Evolutionary conservation across 129 eudicot species (phyloP), one percentile per base, ranked within the genome.

Genomic region (Flaveria trinervia): DNA sequence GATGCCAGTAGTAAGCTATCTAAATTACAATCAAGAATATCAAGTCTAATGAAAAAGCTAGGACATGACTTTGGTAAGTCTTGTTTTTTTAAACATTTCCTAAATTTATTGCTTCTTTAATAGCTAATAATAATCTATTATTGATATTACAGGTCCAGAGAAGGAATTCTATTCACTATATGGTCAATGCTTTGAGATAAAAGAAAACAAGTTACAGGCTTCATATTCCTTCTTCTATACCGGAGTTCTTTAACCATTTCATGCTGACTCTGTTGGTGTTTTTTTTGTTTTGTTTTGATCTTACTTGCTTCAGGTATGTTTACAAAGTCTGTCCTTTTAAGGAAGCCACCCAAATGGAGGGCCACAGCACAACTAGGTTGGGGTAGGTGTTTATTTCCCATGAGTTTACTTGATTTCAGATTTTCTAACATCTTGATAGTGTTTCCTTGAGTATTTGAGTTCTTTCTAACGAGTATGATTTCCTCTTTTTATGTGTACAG

Each of bases 291-390:
- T 36, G 84, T 0, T 1, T 39, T 6, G 22, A 20, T 77, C 73
- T 28, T 64, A 36, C 55, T 28, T 64, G 70, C 75, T 79, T 81
- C 84, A 94, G 99, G 86, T 94, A 94, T 84, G 90, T 87, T 74
- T 94, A 94, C 82, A 94, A 91, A 82, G 84, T 94, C 59, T 94
- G 99, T 76, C 99, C 99, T 18, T 94, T 79, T 78, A 94, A 89
- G 77, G 88, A 91, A 79, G 99, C 99, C 77, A 84, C 94, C 76
- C 99, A 94, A 77, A 87, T 33, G 77, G 99, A 94, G 81, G 99
- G 96, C 26, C 90, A 94, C 79, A 89, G 97, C 72, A 83, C 89
- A 66, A 91, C 97, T 79, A 90, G 89, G 68, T 85, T 94, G 87
- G 99, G 99, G 99, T 94, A 89, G 17, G 86, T 68, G 76, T 64